Evolutionary conservation across 768 basidiomycete genomes (phyloP).

Genomic region (Boletus rex-veris): DNA sequence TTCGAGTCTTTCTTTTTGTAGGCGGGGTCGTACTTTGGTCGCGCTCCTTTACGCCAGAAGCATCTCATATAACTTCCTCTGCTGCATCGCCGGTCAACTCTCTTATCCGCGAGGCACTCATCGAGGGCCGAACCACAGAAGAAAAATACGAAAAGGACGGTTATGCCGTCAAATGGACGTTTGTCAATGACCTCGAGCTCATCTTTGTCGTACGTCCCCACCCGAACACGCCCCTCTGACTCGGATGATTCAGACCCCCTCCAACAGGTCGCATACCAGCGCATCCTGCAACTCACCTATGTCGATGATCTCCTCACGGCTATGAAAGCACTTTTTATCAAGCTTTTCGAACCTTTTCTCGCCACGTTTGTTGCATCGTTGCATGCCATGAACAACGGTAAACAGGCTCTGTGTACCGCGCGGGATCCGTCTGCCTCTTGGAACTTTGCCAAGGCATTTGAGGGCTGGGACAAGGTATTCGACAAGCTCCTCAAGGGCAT

Average conservation of each 20-base stretch:
- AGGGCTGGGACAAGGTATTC: slow-evolving; percentile 80
- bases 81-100: slow-evolving; percentile 82
- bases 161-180: slow-evolving; percentile 91
- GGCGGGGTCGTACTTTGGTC: slow-evolving; percentile 95
- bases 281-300: slow-evolving; percentile 91
- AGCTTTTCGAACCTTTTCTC: slow-evolving; percentile 82
- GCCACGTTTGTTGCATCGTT: slow-evolving; percentile 80
- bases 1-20: slow-evolving; percentile 29
- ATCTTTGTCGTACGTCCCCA: slow-evolving; percentile 82
- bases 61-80: slow-evolving; percentile 63
- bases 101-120: slow-evolving; percentile 85
- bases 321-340: slow-evolving; percentile 81
- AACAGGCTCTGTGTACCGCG: slow-evolving; percentile 32
- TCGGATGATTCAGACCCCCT: neutral
- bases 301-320: slow-evolving; percentile 83
- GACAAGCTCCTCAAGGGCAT: slow-evolving; percentile 70
- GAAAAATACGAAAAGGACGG: slow-evolving; percentile 92
- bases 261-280: slow-evolving; percentile 87
- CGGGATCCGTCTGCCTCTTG: slow-evolving; percentile 43
- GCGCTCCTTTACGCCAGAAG: slow-evolving; percentile 88
- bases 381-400: slow-evolving; percentile 54
- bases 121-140: slow-evolving; percentile 81
- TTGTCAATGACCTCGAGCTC: slow-evolving; percentile 91
- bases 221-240: neutral
- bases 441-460: slow-evolving; percentile 69